Evolutionary conservation across 352 stramenopile species (phyloP).

Genomic region (Phytophthora colocasiae): DNA sequence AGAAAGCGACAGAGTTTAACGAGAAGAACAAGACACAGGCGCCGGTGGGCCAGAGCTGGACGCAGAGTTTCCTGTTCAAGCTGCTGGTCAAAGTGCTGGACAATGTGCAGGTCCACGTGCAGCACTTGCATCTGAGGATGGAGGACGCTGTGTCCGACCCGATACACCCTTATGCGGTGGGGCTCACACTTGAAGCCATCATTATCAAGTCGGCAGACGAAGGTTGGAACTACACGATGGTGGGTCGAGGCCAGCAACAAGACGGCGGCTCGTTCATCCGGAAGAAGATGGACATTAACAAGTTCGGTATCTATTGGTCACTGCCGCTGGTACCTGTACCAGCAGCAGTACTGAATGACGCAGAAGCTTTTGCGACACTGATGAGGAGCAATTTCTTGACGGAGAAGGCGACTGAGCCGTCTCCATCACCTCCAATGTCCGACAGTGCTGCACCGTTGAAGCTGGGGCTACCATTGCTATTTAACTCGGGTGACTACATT

Average conservation of each 20-base stretch:
- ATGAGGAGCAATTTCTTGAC: conserved; percentile 75
- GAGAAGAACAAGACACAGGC: conserved; percentile 44
- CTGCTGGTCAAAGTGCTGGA: conserved; percentile 83
- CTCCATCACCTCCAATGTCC: conserved; percentile 14
- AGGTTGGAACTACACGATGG: conserved; percentile 87
- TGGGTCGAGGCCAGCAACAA: conserved; percentile 50
- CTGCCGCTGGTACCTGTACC: conserved; percentile 59
- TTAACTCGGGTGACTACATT: conserved; percentile 66
- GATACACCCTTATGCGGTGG: conserved; percentile 58
- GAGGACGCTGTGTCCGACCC: conserved; percentile 71
- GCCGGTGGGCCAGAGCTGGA: conserved; percentile 46
- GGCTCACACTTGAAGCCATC: conserved; percentile 79
- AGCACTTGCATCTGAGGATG: conserved; percentile 77
- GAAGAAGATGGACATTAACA: conserved; percentile 87
- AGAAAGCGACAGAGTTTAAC: conserved; percentile 76
- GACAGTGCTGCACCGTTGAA: conserved; percentile 7
- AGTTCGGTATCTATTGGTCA: conserved; percentile 85
- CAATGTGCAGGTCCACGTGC: conserved; percentile 85
- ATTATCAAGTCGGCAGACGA: conserved; percentile 86
- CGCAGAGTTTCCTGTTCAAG: conserved; percentile 82
- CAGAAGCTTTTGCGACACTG: conserved; percentile 60
- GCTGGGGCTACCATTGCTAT: conserved; percentile 37
- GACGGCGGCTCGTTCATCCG: conserved; percentile 52
- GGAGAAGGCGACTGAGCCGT: conserved; percentile 5
- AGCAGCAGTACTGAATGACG: conserved; percentile 51